A percentile compares a stretch with the other conserved stretches of the same genome.
Conservation (phyloP, 371 early-diverging fungal species). For the Mortierella sp. region DNA sequence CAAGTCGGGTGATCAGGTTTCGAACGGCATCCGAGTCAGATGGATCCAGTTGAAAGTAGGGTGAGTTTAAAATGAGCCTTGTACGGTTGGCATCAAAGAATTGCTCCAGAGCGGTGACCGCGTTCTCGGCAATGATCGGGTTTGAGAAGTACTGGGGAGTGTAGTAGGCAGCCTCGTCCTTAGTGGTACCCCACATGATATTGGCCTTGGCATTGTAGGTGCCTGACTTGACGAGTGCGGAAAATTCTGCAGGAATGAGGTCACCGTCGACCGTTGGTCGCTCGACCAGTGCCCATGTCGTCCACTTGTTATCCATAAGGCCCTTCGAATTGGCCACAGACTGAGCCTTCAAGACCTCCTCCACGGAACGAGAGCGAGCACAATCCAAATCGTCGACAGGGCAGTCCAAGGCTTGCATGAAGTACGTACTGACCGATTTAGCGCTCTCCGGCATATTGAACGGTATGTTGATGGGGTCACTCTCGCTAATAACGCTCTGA, state of each 20-base stretch:
- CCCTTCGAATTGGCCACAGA: slow-evolving; percentile 14
- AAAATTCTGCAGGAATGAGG: slow-evolving; percentile 29
- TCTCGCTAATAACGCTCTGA: slow-evolving; percentile 32
- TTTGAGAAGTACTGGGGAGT: slow-evolving; percentile 41
- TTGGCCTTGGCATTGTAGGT: slow-evolving; percentile 47
- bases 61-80: slow-evolving; percentile 9
- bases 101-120: slow-evolving; percentile 8
- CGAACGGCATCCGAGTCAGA: slow-evolving; percentile 34
- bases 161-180: slow-evolving; percentile 49
- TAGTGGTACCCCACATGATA: slow-evolving; percentile 48
- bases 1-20: slow-evolving; percentile 25
- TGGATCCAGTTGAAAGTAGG: slow-evolving; percentile 10
- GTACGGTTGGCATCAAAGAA: slow-evolving; percentile 29
- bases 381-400: slow-evolving; percentile 14
- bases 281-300: slow-evolving; percentile 32
- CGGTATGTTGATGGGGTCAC: slow-evolving; percentile 34
- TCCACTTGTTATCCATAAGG: slow-evolving; percentile 33
- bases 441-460: slow-evolving; percentile 18
- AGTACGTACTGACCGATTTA: slow-evolving; percentile 6
- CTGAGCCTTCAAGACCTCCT: slow-evolving; percentile 32
- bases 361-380: slow-evolving; percentile 20
- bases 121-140: slow-evolving; percentile 19
- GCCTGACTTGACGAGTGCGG: slow-evolving; percentile 25
- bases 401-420: slow-evolving; percentile 24
- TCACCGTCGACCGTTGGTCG: slow-evolving; percentile 37